Evolutionary conservation across 2,329 filamentous ascomycete species (phyloP), one percentile per base, ranked within the genome.

Genomic region (Geosmithia putterillii): DNA sequence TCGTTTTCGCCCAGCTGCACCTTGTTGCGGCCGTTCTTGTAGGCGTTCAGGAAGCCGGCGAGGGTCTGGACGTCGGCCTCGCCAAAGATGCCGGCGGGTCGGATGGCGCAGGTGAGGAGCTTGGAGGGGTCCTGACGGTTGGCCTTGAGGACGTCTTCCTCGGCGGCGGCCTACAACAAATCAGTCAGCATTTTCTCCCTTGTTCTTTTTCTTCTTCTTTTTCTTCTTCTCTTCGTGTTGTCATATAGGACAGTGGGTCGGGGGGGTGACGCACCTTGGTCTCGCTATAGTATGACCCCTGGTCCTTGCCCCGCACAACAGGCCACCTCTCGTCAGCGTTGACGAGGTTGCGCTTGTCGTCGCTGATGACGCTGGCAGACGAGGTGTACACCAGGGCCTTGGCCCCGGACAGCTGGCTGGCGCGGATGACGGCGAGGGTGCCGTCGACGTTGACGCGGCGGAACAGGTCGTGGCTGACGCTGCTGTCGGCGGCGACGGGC

Each of bases 321-420:
- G 86, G 86, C 73, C 83, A 87, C 40, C 74, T 69, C 70, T 96
- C 90, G 61, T 89, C 83, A 50, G 86, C 87, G 59, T 95, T 89
- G 59, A 80, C 74, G 58, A 94, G 74, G 59, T 95, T 85, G 47
- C 67, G 76, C 47, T 73, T 69, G 52, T 89, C 89, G 63, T 96
- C 88, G 57, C 85, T 83, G 50, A 95, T 71, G 48, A 95, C 83
- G 47, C 87, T 94, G 43, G 86, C 84, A 43, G 84, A 92, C 61
- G 85, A 92, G 17, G 90, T 96, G 64, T 90, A 95, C 40, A 96
- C 86, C 50, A 96, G 79, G 1, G 76, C 85, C 63, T 81, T 86
- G 54, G 90, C 87, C 48, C 75, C 81, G 34, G 74, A 73, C 51
- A 75, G 69, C 56, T 75, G 74, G 52, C 83, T 83, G 15, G 85